Percentiles rank a stretch among this genome's conserved stretches.
phyloP scores from a whole-genome alignment of 2,329 filamentous ascomycete genomes.

The Phaeosphaeriaceae sp. region DNA sequence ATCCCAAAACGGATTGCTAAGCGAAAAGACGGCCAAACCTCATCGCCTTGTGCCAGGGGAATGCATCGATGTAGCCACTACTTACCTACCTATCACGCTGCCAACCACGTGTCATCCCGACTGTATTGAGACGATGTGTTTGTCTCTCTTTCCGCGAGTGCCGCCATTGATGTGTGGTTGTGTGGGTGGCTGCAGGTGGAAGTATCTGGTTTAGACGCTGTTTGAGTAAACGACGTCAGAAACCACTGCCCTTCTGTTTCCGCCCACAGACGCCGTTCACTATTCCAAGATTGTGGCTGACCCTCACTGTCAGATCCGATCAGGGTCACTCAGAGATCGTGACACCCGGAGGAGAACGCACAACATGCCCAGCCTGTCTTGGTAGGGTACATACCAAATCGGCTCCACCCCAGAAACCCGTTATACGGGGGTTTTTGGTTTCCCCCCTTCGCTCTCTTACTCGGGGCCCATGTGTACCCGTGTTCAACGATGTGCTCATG shows the following conservation, averaged over 20 bases:
- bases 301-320: constrained; percentile 36
- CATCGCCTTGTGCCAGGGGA: too few relatives aligned
- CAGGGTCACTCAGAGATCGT: constrained; percentile 26
- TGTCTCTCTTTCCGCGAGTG: constrained; percentile 3
- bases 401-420: constrained; percentile 18
- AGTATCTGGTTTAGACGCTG: constrained; percentile 14
- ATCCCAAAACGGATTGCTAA: constrained; percentile 5
- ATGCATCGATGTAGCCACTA: too few relatives aligned
- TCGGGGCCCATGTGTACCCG: constrained; percentile 5
- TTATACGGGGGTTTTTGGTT: constrained; percentile 12
- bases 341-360: constrained; percentile 21
- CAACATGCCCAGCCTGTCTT: constrained; percentile 15
- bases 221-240: constrained; percentile 34
- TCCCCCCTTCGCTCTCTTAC: constrained; percentile 5
- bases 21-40: constrained; percentile 2
- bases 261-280: constrained; percentile 18
- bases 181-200: constrained; percentile 1
- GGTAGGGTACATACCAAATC: constrained; percentile 19
- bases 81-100: background rate
- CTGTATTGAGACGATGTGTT: background rate
- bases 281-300: constrained; percentile 39
- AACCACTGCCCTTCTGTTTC: constrained; percentile 22
- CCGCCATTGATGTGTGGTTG: background rate
- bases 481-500: constrained; percentile 7
- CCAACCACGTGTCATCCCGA: background rate